Evolutionary conservation across 2,329 filamentous ascomycete genomes (phyloP).

Genomic region (Arthrobotrys sphaeroides): DNA sequence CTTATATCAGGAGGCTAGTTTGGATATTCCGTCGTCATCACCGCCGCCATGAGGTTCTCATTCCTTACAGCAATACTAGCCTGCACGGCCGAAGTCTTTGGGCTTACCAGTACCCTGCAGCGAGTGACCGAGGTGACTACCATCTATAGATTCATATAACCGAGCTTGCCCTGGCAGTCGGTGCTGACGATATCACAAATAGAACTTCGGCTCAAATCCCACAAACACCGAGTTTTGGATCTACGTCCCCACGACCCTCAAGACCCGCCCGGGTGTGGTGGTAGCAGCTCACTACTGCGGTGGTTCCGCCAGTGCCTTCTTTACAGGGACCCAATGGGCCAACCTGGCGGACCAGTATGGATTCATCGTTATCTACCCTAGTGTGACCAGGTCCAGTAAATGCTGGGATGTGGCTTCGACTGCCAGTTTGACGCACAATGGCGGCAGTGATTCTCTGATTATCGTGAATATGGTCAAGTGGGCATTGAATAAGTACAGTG

Average conservation of each 20-base stretch:
- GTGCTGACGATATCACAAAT: background rate
- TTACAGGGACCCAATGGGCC: constrained; percentile 66
- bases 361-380: constrained; percentile 68
- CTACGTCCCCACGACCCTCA: constrained; percentile 64
- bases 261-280: constrained; percentile 65
- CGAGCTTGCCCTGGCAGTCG: no score
- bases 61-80: constrained; percentile 20
- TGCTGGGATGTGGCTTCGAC: constrained; percentile 71
- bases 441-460: constrained; percentile 68
- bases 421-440: constrained; percentile 67
- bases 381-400: constrained; percentile 62
- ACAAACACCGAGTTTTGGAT: constrained; percentile 43
- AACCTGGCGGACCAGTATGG: constrained; percentile 67
- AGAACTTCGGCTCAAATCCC: constrained; percentile 41
- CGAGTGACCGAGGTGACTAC: constrained; percentile 14
- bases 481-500: constrained; percentile 66
- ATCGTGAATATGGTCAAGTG: constrained; percentile 71
- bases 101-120: constrained; percentile 22
- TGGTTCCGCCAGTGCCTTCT: constrained; percentile 66
- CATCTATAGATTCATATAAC: background rate
- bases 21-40: background rate
- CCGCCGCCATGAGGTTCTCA: constrained; percentile 27
- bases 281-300: constrained; percentile 70
- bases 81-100: constrained; percentile 29
- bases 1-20: background rate